Conservation (phyloP, 352 stramenopile genomes). For the Phytophthora constricta region DNA sequence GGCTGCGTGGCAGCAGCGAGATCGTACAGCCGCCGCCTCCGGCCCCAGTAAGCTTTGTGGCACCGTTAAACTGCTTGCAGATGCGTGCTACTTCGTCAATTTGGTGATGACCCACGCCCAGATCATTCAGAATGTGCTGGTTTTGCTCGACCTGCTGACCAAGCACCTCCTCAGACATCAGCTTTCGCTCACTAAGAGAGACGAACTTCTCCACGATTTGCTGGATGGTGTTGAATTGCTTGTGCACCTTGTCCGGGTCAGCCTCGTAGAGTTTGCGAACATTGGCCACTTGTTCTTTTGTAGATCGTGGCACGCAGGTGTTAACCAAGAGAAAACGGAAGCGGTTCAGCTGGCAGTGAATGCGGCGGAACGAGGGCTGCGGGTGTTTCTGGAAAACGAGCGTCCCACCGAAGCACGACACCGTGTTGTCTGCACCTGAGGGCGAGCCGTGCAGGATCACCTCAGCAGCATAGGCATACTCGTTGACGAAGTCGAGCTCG, state of each 20-base stretch:
- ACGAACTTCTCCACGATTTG: conserved; percentile 74
- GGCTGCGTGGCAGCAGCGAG: conserved; percentile 64
- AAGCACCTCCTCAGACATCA: conserved; percentile 54
- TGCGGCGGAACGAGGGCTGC: conserved; percentile 48
- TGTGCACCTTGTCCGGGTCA: conserved; percentile 48
- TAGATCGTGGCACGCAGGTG: conserved; percentile 90
- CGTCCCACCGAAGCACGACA: conserved; percentile 88
- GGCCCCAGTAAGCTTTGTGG: conserved; percentile 93
- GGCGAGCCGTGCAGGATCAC: conserved; percentile 91
- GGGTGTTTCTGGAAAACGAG: conserved; percentile 78
- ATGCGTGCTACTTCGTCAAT: conserved; percentile 83
- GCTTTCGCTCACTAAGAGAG: conserved; percentile 35
- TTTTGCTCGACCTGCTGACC: conserved; percentile 67
- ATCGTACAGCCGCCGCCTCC: conserved; percentile 90
- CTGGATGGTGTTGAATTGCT: conserved; percentile 84
- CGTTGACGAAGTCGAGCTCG: conserved; percentile 75
- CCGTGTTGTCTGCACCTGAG: conserved; percentile 93
- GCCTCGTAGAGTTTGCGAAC: conserved; percentile 75
- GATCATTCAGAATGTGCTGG: conserved; percentile 73
- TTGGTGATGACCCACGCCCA: conserved; percentile 86
- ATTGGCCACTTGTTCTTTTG: conserved; percentile 80
- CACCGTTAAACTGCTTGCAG: conserved; percentile 56
- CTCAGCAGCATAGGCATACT: conserved; percentile 88
- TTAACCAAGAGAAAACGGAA: conserved; percentile 92
- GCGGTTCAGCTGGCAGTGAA: conserved; percentile 59